Evolutionary conservation across 768 basidiomycete genomes (phyloP).

Genomic region (Obba rivulosa): DNA sequence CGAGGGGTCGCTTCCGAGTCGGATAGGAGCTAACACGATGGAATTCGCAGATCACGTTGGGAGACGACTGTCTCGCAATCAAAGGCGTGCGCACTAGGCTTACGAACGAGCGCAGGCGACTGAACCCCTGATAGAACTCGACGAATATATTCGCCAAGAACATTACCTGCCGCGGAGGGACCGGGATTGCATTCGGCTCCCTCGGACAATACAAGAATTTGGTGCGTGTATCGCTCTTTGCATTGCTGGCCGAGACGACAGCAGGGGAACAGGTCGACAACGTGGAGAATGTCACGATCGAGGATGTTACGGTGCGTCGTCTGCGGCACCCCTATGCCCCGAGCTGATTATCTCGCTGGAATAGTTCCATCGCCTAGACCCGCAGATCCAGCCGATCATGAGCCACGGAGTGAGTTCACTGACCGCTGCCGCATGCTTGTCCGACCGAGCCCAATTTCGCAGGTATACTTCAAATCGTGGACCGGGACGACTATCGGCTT

Average conservation of each 20-base stretch:
- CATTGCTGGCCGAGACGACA: background rate
- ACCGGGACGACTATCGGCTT: constrained; percentile 43
- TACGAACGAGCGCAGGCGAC: background rate
- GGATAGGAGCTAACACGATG: background rate
- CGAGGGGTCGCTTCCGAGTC: background rate
- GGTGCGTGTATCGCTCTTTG: constrained; percentile 25
- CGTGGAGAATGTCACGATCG: constrained; percentile 45
- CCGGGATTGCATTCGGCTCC: constrained; percentile 57
- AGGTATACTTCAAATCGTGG: constrained; percentile 59
- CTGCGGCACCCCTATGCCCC: background rate
- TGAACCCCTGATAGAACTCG: constrained; percentile 37
- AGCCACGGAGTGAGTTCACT: constrained; percentile 36
- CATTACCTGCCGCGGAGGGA: constrained; percentile 52
- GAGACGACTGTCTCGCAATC: constrained; percentile 61
- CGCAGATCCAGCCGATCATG: constrained; percentile 52
- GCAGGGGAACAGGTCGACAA: constrained; percentile 39
- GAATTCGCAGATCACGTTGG: constrained; percentile 40
- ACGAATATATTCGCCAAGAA: constrained; percentile 44
- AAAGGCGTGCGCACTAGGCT: constrained; percentile 44
- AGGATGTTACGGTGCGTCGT: constrained; percentile 37
- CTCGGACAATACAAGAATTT: constrained; percentile 51
- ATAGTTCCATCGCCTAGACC: constrained; percentile 43
- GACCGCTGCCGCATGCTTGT: background rate
- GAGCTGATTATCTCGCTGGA: background rate
- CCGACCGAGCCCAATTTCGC: background rate